Conservation (phyloP, 495 filamentous ascomycete species). For the Penicillium manginii region DNA sequence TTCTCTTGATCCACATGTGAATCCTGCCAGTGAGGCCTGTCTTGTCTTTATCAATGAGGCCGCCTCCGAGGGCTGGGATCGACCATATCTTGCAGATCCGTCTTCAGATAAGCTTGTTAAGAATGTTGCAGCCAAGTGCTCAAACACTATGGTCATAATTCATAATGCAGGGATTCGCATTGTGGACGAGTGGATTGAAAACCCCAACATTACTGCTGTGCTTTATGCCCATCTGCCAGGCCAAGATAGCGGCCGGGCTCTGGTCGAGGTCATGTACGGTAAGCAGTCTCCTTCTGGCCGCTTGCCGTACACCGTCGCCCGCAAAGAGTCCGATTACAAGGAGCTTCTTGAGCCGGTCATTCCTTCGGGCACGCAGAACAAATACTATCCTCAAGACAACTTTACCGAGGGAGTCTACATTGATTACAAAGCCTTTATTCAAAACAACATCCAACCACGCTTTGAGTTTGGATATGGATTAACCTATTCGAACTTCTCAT, state of each 20-base stretch:
- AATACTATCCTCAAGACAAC: constrained; percentile 45
- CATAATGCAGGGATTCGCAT: constrained; percentile 40
- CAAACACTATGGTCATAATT: constrained; percentile 56
- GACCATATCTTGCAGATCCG: constrained; percentile 22
- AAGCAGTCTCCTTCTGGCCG: constrained; percentile 70
- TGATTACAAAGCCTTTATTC: constrained; percentile 59
- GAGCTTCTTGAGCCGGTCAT: constrained; percentile 42
- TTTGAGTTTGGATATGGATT: constrained; percentile 71
- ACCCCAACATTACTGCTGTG: constrained; percentile 67
- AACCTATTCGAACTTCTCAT: constrained; percentile 64
- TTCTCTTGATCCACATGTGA: constrained; percentile 47
- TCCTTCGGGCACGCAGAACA: background rate
- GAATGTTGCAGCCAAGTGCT: constrained; percentile 60
- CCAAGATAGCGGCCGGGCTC: constrained; percentile 71
- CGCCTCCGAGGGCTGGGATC: constrained; percentile 56
- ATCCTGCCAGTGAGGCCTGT: constrained; percentile 53
- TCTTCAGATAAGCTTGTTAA: constrained; percentile 57
- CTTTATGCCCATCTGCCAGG: constrained; percentile 74
- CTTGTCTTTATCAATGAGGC: constrained; percentile 67
- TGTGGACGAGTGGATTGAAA: constrained; percentile 43
- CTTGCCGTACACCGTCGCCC: constrained; percentile 76
- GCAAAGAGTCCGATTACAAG: constrained; percentile 64
- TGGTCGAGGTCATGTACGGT: constrained; percentile 73
- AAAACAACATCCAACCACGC: constrained; percentile 60
- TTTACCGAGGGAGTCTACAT: constrained; percentile 62